Base-by-base conservation (phyloP, 2,329 filamentous ascomycete species). In the Emericellopsis atlantica region DNA sequence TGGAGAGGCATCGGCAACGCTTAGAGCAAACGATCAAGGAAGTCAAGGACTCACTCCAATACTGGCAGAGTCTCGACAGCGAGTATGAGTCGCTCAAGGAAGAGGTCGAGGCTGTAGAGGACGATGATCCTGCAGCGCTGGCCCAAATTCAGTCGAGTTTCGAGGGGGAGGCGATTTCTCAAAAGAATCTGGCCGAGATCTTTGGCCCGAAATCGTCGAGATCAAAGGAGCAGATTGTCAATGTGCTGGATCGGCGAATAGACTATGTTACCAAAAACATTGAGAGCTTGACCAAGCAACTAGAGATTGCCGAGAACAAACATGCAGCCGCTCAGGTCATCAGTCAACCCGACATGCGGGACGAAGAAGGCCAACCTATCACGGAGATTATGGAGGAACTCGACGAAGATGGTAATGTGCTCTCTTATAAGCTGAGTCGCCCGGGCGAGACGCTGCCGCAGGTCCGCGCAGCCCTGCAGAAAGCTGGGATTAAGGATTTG, bases 351-450 rank as follows among this genome's bases (percentile, higher is more conserved):
- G 76, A 79, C 41, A 67, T 71, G 36, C 68, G 66, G 40, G 78
- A 83, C 45, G 81, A 84, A 45, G 78, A 79, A 11, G 80, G 79
- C 1, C 66, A 88, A 40, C 84, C 88, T 0, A 74, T 96, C 44
- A 89, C 84, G 26, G 92, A 96, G 51, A 96, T 98, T 48, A 69
- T 87, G 41, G 92, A 98, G 60, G 79, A 94, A 62, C 67, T 96
- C 21, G 92, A 96, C 54, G 89, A 95, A 8, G 76, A 94, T 10
- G 92, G 81, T 42, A 92, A 94, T 52, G 74, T 96, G 4, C 60
- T 95, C 39, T 84, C 76, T 0, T 78, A 73, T 49, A 74, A 66
- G 42, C 63, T 82, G 24, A 75, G 78, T 32, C 74, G 65, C n/a
- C 82, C 87, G 0, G 81, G 80, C 6, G 75, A 81, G 40, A 66